Base-by-base conservation (phyloP, 225 moss, liverwort and hornwort species). In the Physcomitrium patens region DNA sequence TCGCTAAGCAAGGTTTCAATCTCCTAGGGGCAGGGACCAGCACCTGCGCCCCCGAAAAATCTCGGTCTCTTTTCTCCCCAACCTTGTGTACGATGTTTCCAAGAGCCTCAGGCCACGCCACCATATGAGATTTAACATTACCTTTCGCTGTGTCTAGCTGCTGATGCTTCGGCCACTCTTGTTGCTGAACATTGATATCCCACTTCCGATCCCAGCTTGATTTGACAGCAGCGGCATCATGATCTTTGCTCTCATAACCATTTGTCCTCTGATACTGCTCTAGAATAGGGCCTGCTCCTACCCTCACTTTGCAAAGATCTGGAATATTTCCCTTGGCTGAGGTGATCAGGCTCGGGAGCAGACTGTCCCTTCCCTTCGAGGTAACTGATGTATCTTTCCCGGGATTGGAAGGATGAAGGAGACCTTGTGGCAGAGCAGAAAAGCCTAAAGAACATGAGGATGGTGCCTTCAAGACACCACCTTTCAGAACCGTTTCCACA, bases 401-500 rank as follows among this genome's bases (percentile, higher is more conserved):
- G 1, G 73, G 63, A 9, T 60, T 76, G 0, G 75, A 63, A 12
- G 68, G 80, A 61, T 72, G 80, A 0, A 78, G 77, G 26, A 75
- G 84, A 61, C 73, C 86, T 55, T 76, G 76, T 13, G 78, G 65
- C 46, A 71, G 63, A 75, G 72, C 83, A 7, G 82, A 77, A 23
- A 78, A 83, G 12, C 26, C 62, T 48, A 74, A 63, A 15, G 87
- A 68, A 49, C 85, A 75, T 15, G 90, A 77, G 48, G 82, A 79
- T 1, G 88, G 83, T 9, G 90, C 76, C 75, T 82, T 83, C 0
- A 90, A 18, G 16, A 85, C 81, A 2, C 90, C 87, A 50, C 90
- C 87, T 66, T 85, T 90, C n/a, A 90, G 76, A 24, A 90, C 90
- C 8, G 87, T 83, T 74, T 90, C 90, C 65, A 90, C 90, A 57